phyloP scores from a whole-genome alignment of 2,329 filamentous ascomycete species.

The Arachnomyces sp. region DNA sequence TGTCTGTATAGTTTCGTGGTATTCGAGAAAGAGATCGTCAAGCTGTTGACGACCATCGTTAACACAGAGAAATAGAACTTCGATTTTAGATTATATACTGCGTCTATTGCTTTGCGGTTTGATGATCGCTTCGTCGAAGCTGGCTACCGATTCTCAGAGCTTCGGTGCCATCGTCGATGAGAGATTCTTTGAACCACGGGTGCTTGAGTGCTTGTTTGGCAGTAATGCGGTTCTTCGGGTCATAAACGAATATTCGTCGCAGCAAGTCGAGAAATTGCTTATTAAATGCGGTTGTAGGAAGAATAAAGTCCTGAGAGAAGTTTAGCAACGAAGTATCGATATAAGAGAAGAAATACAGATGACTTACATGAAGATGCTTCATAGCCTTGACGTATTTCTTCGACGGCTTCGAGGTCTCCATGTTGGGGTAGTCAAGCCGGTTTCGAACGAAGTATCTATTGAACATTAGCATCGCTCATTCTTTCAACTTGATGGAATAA shows the following conservation, averaged over 20 bases:
- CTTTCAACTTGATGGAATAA: not conserved
- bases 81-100: no score
- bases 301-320: constrained; percentile 53
- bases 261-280: constrained; percentile 56
- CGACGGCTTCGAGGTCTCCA: constrained; percentile 55
- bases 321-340: constrained; percentile 13
- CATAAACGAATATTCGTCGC: constrained; percentile 58
- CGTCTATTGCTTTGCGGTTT: no score
- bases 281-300: constrained; percentile 53
- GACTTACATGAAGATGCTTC: constrained; percentile 53
- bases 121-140: constrained; percentile 9
- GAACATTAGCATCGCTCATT: constrained; percentile 28
- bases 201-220: constrained; percentile 59
- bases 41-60: no score
- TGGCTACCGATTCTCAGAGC: constrained; percentile 51
- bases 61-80: no score
- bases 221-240: constrained; percentile 57
- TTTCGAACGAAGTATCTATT: constrained; percentile 48
- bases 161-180: constrained; percentile 60
- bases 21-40: no score
- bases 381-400: constrained; percentile 62
- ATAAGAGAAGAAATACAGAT: not conserved
- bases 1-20: no score
- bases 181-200: constrained; percentile 58
- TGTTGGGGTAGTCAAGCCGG: constrained; percentile 57